Conservation (phyloP, 495 filamentous ascomycete genomes). For the Lophiotrema nucula region DNA sequence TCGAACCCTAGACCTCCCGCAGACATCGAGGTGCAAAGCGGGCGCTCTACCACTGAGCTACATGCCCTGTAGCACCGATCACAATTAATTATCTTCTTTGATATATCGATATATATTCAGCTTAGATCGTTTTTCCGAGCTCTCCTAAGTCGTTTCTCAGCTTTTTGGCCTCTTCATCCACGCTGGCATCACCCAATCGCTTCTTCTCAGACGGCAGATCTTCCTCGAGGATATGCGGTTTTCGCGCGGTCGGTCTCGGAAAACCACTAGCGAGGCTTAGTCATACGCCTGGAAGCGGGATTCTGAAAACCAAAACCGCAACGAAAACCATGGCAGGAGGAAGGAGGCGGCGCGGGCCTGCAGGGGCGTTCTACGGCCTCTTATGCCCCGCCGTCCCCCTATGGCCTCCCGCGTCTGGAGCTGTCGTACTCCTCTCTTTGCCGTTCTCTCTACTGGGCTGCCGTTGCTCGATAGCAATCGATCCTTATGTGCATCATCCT, state of each 20-base stretch:
- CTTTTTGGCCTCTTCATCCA: too few relatives aligned
- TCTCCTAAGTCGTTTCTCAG: background rate
- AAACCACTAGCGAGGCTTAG: background rate
- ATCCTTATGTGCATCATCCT: background rate
- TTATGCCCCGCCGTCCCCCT: background rate
- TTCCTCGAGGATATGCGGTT: background rate
- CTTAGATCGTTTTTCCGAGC: background rate
- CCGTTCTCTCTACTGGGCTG: background rate
- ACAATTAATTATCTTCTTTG: background rate
- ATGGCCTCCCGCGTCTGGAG: background rate
- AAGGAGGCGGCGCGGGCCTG: background rate
- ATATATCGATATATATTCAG: background rate
- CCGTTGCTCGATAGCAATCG: background rate
- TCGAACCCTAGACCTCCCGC: slow-evolving; percentile 44
- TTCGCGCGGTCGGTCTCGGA: background rate
- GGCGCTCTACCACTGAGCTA: slow-evolving; percentile 47
- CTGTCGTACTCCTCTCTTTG: background rate
- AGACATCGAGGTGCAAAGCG: slow-evolving; percentile 39
- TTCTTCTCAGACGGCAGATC: background rate
- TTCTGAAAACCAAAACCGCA: background rate
- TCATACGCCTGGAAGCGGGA: too few relatives aligned
- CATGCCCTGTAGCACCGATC: slow-evolving; percentile 22
- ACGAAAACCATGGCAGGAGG: background rate
- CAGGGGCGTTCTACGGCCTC: background rate
- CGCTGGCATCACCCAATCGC: too few relatives aligned